phyloP scores from a whole-genome alignment of 306 rosid species.

The Glycyrrhiza uralensis region DNA sequence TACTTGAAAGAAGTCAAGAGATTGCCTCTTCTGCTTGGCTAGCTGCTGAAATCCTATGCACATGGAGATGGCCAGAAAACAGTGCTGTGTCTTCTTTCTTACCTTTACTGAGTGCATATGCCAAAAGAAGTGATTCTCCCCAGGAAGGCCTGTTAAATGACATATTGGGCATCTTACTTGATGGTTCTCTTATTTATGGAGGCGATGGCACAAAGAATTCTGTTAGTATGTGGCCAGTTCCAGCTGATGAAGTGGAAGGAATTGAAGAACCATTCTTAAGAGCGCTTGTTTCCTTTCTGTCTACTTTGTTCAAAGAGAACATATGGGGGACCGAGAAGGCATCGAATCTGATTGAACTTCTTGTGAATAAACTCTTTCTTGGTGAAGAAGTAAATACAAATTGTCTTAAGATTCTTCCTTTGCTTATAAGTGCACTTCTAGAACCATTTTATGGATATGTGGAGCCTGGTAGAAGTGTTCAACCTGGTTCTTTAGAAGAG shows the following conservation, averaged over 20 bases:
- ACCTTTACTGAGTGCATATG: constrained; percentile 63
- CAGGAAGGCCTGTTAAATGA: constrained; percentile 62
- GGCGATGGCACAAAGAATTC: constrained; percentile 46
- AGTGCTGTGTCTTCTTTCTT: constrained; percentile 74
- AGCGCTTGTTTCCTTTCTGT: constrained; percentile 68
- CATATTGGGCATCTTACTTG: constrained; percentile 55
- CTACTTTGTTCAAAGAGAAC: constrained; percentile 60
- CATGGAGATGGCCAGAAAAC: constrained; percentile 95
- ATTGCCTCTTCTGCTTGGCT: constrained; percentile 67
- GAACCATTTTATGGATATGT: constrained; percentile 43
- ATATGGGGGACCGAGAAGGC: constrained; percentile 72
- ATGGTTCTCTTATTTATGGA: constrained; percentile 79
- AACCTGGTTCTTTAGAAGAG: constrained; percentile 40
- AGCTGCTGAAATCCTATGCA: constrained; percentile 89
- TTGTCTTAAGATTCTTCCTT: constrained; percentile 89
- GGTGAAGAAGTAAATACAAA: constrained; percentile 70
- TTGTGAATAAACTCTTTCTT: constrained; percentile 64
- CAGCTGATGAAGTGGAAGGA: constrained; percentile 49
- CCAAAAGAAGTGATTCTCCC: constrained; percentile 39
- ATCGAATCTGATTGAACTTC: constrained; percentile 47
- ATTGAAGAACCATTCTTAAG: constrained; percentile 93
- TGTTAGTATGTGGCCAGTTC: constrained; percentile 56
- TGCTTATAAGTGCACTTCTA: constrained; percentile 56
- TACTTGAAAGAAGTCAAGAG: constrained; percentile 45
- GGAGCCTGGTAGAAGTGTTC: constrained; percentile 40